These are phyloP conservation scores for Fusarium sp. DNA, from an alignment of 2,329 filamentous ascomycete species.

Conservation along the genomic window DNA sequence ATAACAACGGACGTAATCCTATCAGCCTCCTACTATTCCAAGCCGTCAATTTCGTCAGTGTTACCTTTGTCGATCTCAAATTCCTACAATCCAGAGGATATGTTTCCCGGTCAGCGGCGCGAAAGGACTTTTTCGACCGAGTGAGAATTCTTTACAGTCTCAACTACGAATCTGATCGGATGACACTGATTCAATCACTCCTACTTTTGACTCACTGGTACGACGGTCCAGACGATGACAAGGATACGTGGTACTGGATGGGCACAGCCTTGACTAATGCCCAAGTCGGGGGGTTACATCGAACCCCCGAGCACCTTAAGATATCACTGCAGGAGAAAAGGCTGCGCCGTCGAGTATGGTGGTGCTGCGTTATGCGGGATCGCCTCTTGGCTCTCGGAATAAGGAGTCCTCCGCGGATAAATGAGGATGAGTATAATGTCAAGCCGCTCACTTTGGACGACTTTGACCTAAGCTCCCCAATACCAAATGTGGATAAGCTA, in stretches of 20 bases:
- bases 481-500: no score
- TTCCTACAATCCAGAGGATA: not conserved
- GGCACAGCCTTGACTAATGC: not conserved
- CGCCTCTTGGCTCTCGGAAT: not conserved
- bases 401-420: not conserved
- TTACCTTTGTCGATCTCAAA: not conserved
- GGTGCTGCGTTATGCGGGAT: slow-evolving; percentile 3
- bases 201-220: slow-evolving; percentile 4
- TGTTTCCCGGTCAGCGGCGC: not conserved
- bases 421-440: not conserved
- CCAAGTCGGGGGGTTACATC: not conserved
- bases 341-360: not conserved
- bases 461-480: not conserved
- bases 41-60: not conserved
- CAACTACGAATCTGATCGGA: not conserved
- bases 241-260: slow-evolving; percentile 6
- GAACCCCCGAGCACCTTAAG: no score
- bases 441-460: not conserved
- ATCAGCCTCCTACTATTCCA: slow-evolving; percentile 20
- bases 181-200: not conserved
- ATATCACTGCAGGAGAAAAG: not conserved
- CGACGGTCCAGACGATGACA: not conserved
- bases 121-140: not conserved
- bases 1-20: not conserved
- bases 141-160: not conserved